Evolutionary conservation across 2,329 filamentous ascomycete species (phyloP).

Genomic region (Arthrinium puccinioides): DNA sequence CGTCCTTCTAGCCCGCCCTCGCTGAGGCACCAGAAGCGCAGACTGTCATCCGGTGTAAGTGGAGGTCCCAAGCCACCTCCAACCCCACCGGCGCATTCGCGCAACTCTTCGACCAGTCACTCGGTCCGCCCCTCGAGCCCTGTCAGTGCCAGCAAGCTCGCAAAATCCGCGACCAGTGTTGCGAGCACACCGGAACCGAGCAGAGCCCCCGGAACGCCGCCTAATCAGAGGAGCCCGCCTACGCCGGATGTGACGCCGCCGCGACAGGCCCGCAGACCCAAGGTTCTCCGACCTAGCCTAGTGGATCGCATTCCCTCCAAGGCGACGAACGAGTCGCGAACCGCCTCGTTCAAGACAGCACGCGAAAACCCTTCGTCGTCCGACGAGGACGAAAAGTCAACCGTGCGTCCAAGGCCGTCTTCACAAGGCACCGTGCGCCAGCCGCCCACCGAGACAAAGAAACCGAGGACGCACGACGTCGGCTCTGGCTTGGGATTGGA

Average conservation of each 20-base stretch:
- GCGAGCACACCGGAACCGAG: conserved; percentile 27
- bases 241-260: conserved; percentile 73
- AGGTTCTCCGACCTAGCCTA: conserved; percentile 36
- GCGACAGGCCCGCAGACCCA: conserved; percentile 36
- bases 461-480: conserved; percentile 25
- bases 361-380: conserved; percentile 57
- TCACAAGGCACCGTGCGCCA: conserved; percentile 34
- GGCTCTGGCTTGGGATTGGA: conserved; percentile 38
- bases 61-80: conserved; percentile 47
- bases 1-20: conserved; percentile 28
- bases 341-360: conserved; percentile 67
- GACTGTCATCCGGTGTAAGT: too few relatives aligned
- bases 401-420: conserved; percentile 35
- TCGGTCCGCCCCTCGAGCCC: conserved; percentile 36
- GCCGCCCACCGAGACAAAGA: conserved; percentile 21
- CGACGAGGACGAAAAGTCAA: conserved; percentile 41
- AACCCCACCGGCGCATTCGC: conserved; percentile 56
- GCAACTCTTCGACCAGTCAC: conserved; percentile 46
- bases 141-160: conserved; percentile 27
- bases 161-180: conserved; percentile 29
- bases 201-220: conserved; percentile 48
- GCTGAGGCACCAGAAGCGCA: conserved; percentile 33
- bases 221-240: conserved; percentile 60
- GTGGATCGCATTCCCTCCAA: conserved; percentile 44
- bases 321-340: conserved; percentile 50